Base-by-base conservation (phyloP, 179 eudicot genomes). In the Amaranthus tricolor region DNA sequence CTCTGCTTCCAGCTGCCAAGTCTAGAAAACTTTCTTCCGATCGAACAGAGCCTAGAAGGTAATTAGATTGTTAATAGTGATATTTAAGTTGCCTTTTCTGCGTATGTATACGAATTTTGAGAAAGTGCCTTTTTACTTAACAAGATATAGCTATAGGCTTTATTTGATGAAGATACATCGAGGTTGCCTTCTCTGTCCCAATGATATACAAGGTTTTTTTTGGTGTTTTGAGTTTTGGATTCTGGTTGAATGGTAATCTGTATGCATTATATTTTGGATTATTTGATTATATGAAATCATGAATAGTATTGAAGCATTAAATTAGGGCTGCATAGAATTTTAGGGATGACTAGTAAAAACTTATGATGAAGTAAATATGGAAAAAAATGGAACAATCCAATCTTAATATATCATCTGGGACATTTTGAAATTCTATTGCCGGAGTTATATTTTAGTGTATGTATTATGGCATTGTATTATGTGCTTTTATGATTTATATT, bases 31-130 rank as follows among this genome's bases (percentile, higher is more conserved):
- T 89, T 70, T 86, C 91, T 44, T 59, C 77, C 69, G 97, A 94
- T 70, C 91, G 94, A 44, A 76, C 94, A 76, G 97, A 90, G 20
- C 80, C 93, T 43, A 87, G 84, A 86, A 92, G 92, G 99, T 95
- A 70, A 43, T 16, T 49, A n/a, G 6, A 55, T 73, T 70, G 68
- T n/a, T 6, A 49, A 59, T 21, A 7, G 40, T 24, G 63, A 14
- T 19, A 68, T 60, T 51, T n/a, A 47, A 66, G 50, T n/a, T 71
- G 56, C 72, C 72, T 63, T 16, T 20, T 48, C 70, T 58, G 17
- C 67, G 17, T 14, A 2, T 49, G 31, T 65, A 60, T 47, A 49
- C 15, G 19, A 10, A 7, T 53, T 73, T 24, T 44, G 13, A 31
- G 24, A 16, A 60, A 66, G 43, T 54, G 7, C 43, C 53, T 67